Conservation (phyloP, 2,329 filamentous ascomycete genomes). For the Hymenoscyphus salicellus region DNA sequence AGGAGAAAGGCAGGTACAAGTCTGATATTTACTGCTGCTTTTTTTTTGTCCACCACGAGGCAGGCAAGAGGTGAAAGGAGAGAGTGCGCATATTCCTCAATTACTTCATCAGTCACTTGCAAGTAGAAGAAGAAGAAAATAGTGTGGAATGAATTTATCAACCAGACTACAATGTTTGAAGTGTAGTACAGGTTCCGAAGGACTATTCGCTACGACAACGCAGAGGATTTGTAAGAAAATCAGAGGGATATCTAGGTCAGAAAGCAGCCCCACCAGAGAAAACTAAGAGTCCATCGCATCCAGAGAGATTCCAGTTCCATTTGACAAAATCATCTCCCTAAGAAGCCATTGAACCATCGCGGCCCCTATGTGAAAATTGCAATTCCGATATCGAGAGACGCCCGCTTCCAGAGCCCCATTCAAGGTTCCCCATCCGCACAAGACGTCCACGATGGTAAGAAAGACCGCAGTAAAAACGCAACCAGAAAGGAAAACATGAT, state of each 20-base stretch:
- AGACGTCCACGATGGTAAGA: slow-evolving; percentile 26
- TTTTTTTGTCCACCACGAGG: too few species aligned
- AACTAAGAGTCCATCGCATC: slow-evolving; percentile 24
- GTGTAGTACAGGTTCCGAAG: slow-evolving; percentile 17
- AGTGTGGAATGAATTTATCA: slow-evolving; percentile 26
- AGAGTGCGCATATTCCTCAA: background rate
- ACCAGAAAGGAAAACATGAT: slow-evolving; percentile 39
- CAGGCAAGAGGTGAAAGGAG: background rate
- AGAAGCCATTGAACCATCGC: slow-evolving; percentile 31
- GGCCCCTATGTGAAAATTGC: slow-evolving; percentile 32
- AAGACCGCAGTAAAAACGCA: slow-evolving; percentile 33
- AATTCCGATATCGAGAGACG: slow-evolving; percentile 33
- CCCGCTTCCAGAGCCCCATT: slow-evolving; percentile 29
- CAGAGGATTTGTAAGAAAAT: slow-evolving; percentile 28
- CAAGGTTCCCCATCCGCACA: slow-evolving; percentile 29
- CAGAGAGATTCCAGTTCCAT: slow-evolving; percentile 25
- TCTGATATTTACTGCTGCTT: too few species aligned
- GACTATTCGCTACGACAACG: slow-evolving; percentile 35
- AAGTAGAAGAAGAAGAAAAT: background rate
- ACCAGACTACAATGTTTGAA: slow-evolving; percentile 25
- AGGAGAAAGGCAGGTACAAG: too few species aligned
- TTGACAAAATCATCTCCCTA: slow-evolving; percentile 26
- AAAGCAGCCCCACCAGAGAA: slow-evolving; percentile 30
- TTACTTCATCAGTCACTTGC: slow-evolving; percentile 7
- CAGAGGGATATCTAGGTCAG: slow-evolving; percentile 34